phyloP scores from a whole-genome alignment of 1,284 basidiomycete species.

The Taiwanofungus camphoratus region DNA sequence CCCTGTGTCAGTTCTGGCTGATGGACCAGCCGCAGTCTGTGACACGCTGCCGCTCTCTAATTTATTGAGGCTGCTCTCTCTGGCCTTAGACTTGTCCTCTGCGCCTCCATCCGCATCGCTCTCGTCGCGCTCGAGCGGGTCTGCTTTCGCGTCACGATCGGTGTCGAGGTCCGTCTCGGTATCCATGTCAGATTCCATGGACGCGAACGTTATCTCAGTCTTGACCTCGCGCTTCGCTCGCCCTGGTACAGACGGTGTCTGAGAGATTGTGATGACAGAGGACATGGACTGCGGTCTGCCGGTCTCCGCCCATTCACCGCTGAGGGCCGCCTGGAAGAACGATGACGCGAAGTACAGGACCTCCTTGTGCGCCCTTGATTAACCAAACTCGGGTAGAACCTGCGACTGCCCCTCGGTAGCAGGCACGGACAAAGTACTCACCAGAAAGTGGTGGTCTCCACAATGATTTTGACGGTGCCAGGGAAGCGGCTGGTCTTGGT shows the following conservation, averaged over 20 bases:
- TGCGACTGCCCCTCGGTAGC: not conserved
- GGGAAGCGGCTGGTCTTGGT: slow-evolving; percentile 58
- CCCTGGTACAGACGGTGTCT: slow-evolving; percentile 53
- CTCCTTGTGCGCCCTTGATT: slow-evolving; percentile 74
- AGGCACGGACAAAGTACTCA: slow-evolving; percentile 31
- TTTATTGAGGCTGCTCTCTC: slow-evolving; percentile 30
- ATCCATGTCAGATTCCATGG: slow-evolving; percentile 47
- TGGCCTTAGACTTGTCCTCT: slow-evolving; percentile 26
- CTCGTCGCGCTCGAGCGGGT: slow-evolving; percentile 32
- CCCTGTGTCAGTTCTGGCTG: slow-evolving; percentile 8
- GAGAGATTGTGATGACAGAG: slow-evolving; percentile 76
- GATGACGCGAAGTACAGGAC: slow-evolving; percentile 80
- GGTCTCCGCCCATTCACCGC: slow-evolving; percentile 74
- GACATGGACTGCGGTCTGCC: slow-evolving; percentile 69
- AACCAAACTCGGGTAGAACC: not conserved
- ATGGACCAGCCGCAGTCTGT: slow-evolving; percentile 9
- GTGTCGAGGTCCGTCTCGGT: slow-evolving; percentile 36
- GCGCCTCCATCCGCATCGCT: slow-evolving; percentile 7
- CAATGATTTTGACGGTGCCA: slow-evolving; percentile 80
- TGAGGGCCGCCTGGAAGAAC: slow-evolving; percentile 81
- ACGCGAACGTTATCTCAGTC: slow-evolving; percentile 52
- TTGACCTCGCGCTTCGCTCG: slow-evolving; percentile 34
- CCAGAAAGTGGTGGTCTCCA: slow-evolving; percentile 81
- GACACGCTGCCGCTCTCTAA: slow-evolving; percentile 23
- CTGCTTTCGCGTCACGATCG: slow-evolving; percentile 29